phyloP scores from a whole-genome alignment of 345 rosid genomes.

The Durio zibethinus region DNA sequence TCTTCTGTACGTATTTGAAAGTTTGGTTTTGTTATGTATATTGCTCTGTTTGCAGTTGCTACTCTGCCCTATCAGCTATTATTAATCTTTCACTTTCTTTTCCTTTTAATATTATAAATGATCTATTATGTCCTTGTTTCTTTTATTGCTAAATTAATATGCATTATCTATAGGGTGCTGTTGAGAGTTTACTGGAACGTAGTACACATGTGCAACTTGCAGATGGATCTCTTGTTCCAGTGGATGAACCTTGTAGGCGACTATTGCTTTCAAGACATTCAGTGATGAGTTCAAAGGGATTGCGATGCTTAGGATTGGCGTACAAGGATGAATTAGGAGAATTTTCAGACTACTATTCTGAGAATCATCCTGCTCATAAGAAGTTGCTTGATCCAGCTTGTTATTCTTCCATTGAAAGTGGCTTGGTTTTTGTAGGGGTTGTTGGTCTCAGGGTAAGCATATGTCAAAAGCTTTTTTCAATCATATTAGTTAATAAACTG shows the following conservation, averaged over 20 bases:
- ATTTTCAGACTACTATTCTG: constrained; percentile 68
- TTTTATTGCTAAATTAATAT: not conserved
- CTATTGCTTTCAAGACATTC: constrained; percentile 53
- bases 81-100: not conserved
- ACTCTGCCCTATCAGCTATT: not conserved
- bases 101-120: not conserved
- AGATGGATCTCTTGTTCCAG: constrained; percentile 67
- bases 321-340: constrained; percentile 80
- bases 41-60: not conserved
- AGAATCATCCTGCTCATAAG: constrained; percentile 78
- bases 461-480: not conserved
- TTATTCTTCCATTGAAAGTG: constrained; percentile 68
- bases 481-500: not conserved
- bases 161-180: constrained; percentile 66
- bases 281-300: constrained; percentile 81
- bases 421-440: constrained; percentile 71
- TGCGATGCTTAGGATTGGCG: constrained; percentile 85
- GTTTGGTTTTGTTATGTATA: not conserved
- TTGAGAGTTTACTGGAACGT: constrained; percentile 80
- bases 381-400: constrained; percentile 76
- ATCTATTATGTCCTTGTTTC: not conserved
- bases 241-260: constrained; percentile 73
- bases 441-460: constrained; percentile 72
- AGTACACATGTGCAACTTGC: constrained; percentile 77
- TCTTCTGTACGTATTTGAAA: not conserved